Evolutionary conservation across 1,284 basidiomycete genomes (phyloP).

Genomic region (Bondarzewia mesenterica): DNA sequence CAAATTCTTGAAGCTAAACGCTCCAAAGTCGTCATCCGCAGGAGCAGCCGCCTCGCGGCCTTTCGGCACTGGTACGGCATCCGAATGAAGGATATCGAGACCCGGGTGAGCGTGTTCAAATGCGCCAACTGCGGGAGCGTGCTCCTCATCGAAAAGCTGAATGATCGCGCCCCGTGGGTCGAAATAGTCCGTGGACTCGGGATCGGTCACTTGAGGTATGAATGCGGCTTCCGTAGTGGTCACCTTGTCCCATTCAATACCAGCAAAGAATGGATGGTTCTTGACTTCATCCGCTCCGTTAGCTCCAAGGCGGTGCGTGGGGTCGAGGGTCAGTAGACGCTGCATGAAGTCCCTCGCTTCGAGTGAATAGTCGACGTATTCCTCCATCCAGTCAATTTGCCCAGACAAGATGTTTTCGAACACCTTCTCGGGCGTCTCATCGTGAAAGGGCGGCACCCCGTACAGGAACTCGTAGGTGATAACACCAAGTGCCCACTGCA

Average conservation of each 20-base stretch:
- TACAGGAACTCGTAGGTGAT: conserved; percentile 99
- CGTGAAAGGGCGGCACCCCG: conserved; percentile 96
- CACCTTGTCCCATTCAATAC: conserved; percentile 90
- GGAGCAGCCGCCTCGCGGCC: conserved; percentile 42
- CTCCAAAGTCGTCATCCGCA: conserved; percentile 86
- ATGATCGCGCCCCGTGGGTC: conserved; percentile 90
- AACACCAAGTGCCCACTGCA: conserved; percentile 93
- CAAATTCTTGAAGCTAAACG: conserved; percentile 98
- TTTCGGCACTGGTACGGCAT: conserved; percentile 39
- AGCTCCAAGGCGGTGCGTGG: conserved; percentile 74
- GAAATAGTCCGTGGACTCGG: conserved; percentile 98
- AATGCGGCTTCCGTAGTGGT: conserved; percentile 88
- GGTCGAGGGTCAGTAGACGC: conserved; percentile 79
- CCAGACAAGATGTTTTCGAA: conserved; percentile 99
- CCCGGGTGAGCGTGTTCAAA: conserved; percentile 22
- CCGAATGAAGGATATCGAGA: conserved; percentile 28
- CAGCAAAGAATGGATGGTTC: conserved; percentile 84
- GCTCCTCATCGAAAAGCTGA: conserved; percentile 83
- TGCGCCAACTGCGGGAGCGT: conserved; percentile 34
- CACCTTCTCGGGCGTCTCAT: conserved; percentile 92
- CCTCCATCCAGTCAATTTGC: conserved; percentile 93
- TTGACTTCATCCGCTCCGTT: conserved; percentile 93
- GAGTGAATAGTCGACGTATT: conserved; percentile 80
- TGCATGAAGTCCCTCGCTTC: conserved; percentile 92
- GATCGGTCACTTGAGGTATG: conserved; percentile 91